A percentile compares a stretch with the other conserved stretches of the same genome.
Evolutionary conservation across 306 rosid species (phyloP).

Genomic region (Crataegus laevigata): DNA sequence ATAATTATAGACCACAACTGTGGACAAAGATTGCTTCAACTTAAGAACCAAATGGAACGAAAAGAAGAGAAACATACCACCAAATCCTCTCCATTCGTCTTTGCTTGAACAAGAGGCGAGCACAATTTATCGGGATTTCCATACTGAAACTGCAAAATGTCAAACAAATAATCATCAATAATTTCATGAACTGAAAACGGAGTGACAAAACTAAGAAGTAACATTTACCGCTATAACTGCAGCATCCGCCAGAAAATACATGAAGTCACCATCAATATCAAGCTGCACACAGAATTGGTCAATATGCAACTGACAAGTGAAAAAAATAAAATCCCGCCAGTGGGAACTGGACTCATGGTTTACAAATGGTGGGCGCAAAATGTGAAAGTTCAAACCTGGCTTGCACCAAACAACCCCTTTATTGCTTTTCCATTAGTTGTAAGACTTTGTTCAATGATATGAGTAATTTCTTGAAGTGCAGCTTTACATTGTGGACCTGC

Average conservation of each 20-base stretch:
- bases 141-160: slow-evolving; percentile 69
- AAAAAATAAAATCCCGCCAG: not conserved
- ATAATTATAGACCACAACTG: not conserved
- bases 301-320: slow-evolving; percentile 3
- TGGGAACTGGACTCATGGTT: not conserved
- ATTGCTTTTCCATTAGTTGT: slow-evolving; percentile 40
- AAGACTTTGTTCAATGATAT: slow-evolving; percentile 52
- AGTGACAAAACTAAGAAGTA: slow-evolving; percentile 3
- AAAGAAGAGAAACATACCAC: not conserved
- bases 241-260: slow-evolving; percentile 80
- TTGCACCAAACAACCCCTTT: slow-evolving; percentile 63
- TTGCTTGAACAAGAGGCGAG: no score
- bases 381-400: slow-evolving; percentile 38
- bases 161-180: slow-evolving; percentile 8
- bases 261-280: slow-evolving; percentile 72
- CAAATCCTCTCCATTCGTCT: no score
- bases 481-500: slow-evolving; percentile 86
- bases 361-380: not conserved
- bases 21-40: not conserved
- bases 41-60: slow-evolving; percentile 16
- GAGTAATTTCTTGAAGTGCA: slow-evolving; percentile 69
- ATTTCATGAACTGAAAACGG: not conserved
- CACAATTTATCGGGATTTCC: slow-evolving; percentile 63
- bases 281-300: slow-evolving; percentile 47
- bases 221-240: slow-evolving; percentile 58